phyloP scores from a whole-genome alignment of 371 early-diverging fungal genomes.

The Catenaria anguillulae region DNA sequence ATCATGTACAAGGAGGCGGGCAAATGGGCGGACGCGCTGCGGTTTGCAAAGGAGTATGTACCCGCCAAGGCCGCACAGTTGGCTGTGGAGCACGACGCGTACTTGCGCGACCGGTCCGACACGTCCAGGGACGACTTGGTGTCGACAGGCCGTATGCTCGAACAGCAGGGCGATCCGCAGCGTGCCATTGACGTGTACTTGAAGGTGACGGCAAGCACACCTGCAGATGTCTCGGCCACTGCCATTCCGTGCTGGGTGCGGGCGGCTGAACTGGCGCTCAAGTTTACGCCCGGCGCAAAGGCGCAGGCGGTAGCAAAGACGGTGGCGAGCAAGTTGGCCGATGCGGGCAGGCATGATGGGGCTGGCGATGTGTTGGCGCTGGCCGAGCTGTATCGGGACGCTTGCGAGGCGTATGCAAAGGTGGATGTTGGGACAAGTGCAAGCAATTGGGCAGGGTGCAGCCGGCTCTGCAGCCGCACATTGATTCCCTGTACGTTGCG shows the following conservation, averaged over 20 bases:
- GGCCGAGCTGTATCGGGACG: conserved; percentile 30
- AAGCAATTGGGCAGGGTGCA: conserved; percentile 17
- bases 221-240: conserved; percentile 21
- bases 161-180: conserved; percentile 31
- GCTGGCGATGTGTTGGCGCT: conserved; percentile 31
- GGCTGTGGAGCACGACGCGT: conserved; percentile 29
- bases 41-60: conserved; percentile 34
- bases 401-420: conserved; percentile 31
- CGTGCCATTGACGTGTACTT: conserved; percentile 38
- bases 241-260: conserved; percentile 25
- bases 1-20: conserved; percentile 31
- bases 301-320: conserved; percentile 24
- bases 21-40: conserved; percentile 37
- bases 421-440: conserved; percentile 30
- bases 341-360: conserved; percentile 21
- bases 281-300: conserved; percentile 24
- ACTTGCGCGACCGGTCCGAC: conserved; percentile 16
- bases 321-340: conserved; percentile 22
- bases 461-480: conserved; percentile 27
- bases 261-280: conserved; percentile 34
- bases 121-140: conserved; percentile 19
- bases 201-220: conserved; percentile 19
- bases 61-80: conserved; percentile 28
- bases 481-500: conserved; percentile 29
- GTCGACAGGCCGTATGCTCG: conserved; percentile 22